phyloP scores from a whole-genome alignment of 2,329 filamentous ascomycete genomes.

The Arachnomyces sp. region DNA sequence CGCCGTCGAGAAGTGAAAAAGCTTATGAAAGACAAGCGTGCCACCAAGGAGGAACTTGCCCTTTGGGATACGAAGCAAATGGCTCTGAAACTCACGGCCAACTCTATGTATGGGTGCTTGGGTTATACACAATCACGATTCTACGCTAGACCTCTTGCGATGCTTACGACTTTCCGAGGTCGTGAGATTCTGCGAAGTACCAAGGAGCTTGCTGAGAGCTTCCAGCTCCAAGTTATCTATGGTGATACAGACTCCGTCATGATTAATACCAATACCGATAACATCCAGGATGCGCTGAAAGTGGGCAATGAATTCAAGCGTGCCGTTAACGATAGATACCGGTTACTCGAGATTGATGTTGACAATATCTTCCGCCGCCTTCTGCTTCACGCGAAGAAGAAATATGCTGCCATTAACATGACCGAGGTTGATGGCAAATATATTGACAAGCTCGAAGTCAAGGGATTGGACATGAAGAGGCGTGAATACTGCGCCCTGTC shows the following conservation, averaged over 20 bases:
- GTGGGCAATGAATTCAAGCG: conserved; percentile 93
- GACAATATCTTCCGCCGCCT: conserved; percentile 95
- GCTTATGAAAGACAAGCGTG: conserved; percentile 89
- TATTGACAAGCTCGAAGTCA: conserved; percentile 92
- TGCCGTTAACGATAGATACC: conserved; percentile 89
- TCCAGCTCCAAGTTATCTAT: conserved; percentile 90
- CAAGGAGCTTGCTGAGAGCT: conserved; percentile 88
- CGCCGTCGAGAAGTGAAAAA: conserved; percentile 88
- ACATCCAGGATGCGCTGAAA: conserved; percentile 79
- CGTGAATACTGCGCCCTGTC: conserved; percentile 94
- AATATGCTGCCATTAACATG: conserved; percentile 95
- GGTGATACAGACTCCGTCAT: conserved; percentile 99
- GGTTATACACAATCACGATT: conserved; percentile 96
- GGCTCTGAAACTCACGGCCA: conserved; percentile 92
- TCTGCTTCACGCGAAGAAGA: conserved; percentile 94
- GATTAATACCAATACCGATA: conserved; percentile 98
- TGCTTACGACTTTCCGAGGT: conserved; percentile 94
- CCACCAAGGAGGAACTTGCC: conserved; percentile 76
- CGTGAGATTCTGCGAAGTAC: conserved; percentile 95
- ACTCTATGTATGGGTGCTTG: conserved; percentile 99
- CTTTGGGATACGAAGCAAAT: conserved; percentile 98
- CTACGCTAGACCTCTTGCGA: conserved; percentile 87
- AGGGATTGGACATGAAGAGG: conserved; percentile 95
- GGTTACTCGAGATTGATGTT: conserved; percentile 90
- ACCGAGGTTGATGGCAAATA: conserved; percentile 83